phyloP scores from a whole-genome alignment of 169 alveolate genomes.

The Cryptosporidium andersoni region DNA sequence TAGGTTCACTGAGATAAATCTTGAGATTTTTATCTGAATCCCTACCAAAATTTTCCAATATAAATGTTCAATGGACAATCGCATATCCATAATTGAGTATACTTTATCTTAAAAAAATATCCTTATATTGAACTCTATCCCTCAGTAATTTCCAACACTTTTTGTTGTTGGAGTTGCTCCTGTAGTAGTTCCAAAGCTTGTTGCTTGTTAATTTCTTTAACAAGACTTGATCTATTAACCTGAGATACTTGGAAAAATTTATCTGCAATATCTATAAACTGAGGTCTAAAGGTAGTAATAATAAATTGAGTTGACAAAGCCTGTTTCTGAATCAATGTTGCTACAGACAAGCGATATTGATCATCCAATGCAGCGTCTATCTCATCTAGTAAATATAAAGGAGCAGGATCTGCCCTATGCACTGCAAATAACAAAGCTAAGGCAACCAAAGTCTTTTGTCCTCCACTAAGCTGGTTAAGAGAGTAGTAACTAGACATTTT shows the following conservation, averaged over 20 bases:
- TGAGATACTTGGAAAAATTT: slow-evolving; percentile 59
- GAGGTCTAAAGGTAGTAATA: slow-evolving; percentile 70
- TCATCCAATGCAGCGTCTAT: slow-evolving; percentile 82
- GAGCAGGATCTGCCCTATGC: slow-evolving; percentile 78
- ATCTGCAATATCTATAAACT: slow-evolving; percentile 47
- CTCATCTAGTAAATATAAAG: slow-evolving; percentile 78
- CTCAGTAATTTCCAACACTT: not conserved
- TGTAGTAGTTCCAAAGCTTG: slow-evolving; percentile 67
- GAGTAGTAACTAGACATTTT: slow-evolving; percentile 10
- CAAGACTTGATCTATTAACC: slow-evolving; percentile 60
- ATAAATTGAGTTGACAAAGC: slow-evolving; percentile 55
- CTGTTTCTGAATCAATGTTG: slow-evolving; percentile 58
- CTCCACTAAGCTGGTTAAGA: slow-evolving; percentile 72
- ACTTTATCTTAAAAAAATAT: too few species aligned
- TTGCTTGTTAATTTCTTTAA: slow-evolving; percentile 31
- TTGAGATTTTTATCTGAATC: too few species aligned
- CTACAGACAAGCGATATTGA: slow-evolving; percentile 73
- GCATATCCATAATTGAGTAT: too few species aligned
- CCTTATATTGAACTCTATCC: too few species aligned
- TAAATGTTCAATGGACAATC: too few species aligned
- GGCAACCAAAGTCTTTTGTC: slow-evolving; percentile 82
- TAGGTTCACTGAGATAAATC: too few species aligned
- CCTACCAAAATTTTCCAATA: too few species aligned
- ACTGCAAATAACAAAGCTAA: slow-evolving; percentile 76
- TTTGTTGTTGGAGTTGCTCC: slow-evolving; percentile 48